These are phyloP conservation scores for Geotrichum citri-aurantii DNA, from an alignment of 1,139 yeast species.

Conservation along the genomic window DNA sequence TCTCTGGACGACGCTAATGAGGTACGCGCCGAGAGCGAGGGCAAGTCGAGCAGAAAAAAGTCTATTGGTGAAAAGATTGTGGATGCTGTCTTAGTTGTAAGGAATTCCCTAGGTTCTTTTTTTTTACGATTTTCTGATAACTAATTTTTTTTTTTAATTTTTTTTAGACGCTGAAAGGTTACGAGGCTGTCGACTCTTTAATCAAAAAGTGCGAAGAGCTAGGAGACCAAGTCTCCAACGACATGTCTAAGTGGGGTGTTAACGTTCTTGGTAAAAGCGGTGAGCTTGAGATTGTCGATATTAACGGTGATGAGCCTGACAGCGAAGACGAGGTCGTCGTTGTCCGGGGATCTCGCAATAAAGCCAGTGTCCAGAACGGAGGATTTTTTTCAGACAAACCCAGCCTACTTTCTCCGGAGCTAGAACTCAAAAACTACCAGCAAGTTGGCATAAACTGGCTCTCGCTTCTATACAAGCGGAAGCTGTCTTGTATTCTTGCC, in stretches of 20 bases:
- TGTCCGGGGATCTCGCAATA: conserved; percentile 7
- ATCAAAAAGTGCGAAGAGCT: conserved; percentile 77
- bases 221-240: conserved; percentile 63
- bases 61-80: conserved; percentile 70
- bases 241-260: conserved; percentile 85
- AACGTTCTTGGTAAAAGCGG: conserved; percentile 51
- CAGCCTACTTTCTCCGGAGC: conserved; percentile 51
- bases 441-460: conserved; percentile 96
- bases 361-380: conserved; percentile 25
- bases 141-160: not conserved
- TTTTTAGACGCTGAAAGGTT: conserved; percentile 61
- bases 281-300: conserved; percentile 35
- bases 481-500: conserved; percentile 86
- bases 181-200: conserved; percentile 87
- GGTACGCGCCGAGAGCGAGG: conserved; percentile 36
- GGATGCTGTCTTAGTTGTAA: conserved; percentile 51
- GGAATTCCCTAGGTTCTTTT: conserved; percentile 16
- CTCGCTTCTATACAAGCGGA: conserved; percentile 65
- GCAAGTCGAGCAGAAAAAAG: conserved; percentile 42
- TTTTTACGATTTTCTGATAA: conserved; percentile 4
- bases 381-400: conserved; percentile 73
- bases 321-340: conserved; percentile 14
- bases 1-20: conserved; percentile 54
- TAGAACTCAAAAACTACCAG: conserved; percentile 78
- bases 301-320: conserved; percentile 29